These are phyloP conservation scores for Tetrapisispora fleetii DNA, from an alignment of 805 yeast genomes.

Conservation along the genomic window DNA sequence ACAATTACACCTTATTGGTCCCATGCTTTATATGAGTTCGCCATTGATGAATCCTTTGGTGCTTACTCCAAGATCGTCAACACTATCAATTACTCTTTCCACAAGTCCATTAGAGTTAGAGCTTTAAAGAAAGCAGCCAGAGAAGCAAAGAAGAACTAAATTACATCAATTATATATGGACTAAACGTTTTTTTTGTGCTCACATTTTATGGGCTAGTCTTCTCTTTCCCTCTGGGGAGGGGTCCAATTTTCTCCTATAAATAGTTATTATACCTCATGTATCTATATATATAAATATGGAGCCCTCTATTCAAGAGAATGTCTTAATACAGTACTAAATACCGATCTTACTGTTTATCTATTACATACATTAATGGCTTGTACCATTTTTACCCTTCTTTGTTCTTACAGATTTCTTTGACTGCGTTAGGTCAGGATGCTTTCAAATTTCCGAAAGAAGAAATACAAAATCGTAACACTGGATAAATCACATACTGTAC, in stretches of 20 bases:
- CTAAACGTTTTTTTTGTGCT: no score
- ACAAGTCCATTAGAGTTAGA: constrained; percentile 65
- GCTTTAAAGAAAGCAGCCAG: constrained; percentile 59
- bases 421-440: neutral
- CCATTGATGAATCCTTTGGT: constrained; percentile 70
- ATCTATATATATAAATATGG: no score
- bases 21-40: constrained; percentile 87
- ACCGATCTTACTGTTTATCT: no score
- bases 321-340: no score
- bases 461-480: neutral
- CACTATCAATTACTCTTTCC: constrained; percentile 61
- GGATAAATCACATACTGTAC: neutral
- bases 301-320: no score
- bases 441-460: neutral
- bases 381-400: neutral
- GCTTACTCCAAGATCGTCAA: constrained; percentile 67
- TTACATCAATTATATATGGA: no score
- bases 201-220: no score
- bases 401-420: neutral
- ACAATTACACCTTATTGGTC: constrained; percentile 88
- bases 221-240: no score
- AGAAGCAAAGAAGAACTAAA: constrained; percentile 21
- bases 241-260: no score
- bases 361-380: no score
- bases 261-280: no score